Evolutionary conservation across 179 eudicot genomes (phyloP), one percentile per base, ranked within the genome.

Genomic region (Camellia oleifera): DNA sequence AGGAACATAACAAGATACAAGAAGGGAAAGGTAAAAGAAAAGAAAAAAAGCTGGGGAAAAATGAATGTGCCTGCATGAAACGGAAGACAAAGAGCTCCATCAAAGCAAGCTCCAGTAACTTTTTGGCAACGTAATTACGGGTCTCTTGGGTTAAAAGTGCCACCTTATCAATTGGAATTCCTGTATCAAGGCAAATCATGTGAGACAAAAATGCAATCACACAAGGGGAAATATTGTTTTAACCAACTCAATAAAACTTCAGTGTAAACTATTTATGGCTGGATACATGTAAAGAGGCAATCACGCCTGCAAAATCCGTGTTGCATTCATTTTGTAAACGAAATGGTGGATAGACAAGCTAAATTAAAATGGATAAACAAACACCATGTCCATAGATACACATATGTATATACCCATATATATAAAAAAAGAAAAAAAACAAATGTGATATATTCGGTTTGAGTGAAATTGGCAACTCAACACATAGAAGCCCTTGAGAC

Each of bases 81-180:
- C 90, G 92, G 81, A 95, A 94, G 76, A 90, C 88, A 86, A 95
- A 95, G 69, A 95, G 83, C 88, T 95, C 98, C 95, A 71, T 92
- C 85, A 95, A 81, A 82, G 98, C 92, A 67, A 95, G 94, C 90
- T 91, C 92, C 79, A 95, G 83, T 82, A 95, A 87, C 85, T 89
- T 94, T 84, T 83, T 85, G 53, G 98, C 99, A 46, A 94, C 99
- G 81, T 90, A 85, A 83, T 92, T 91, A 77, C 99, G 99, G 79
- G 95, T 94, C 83, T 87, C 91, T 87, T 92, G 97, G 81, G 86
- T 89, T 72, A 95, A 89, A 46, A 68, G 77, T 79, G 95, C 90
- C 82, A 92, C 95, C 89, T 95, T 91, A 87, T 95, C 99, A 78
- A 95, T 83, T 40, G 99, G 90, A 82, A 90, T 83, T 65, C 99